Percentiles rank a stretch among this genome's conserved stretches.
phyloP scores from a whole-genome alignment of 345 rosid genomes.

The Camelina neglecta region DNA sequence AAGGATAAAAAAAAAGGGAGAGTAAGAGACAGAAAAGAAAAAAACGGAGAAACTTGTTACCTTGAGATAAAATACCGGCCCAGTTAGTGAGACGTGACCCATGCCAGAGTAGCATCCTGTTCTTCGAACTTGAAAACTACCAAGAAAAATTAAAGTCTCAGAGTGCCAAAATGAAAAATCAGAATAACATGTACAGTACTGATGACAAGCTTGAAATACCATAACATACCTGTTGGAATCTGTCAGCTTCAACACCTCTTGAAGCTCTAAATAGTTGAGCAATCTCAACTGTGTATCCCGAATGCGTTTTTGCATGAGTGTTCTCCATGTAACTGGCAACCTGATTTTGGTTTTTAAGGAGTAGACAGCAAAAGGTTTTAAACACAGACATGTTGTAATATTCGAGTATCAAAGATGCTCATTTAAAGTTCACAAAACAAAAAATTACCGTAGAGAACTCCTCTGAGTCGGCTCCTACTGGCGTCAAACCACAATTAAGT shows the following conservation, averaged over 20 bases:
- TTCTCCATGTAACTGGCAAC: conserved; percentile 72
- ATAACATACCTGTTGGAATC: conserved; percentile 59
- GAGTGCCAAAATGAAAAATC: neutral
- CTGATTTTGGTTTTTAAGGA: conserved; percentile 45
- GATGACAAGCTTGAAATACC: conserved; percentile 8
- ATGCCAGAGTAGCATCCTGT: conserved; percentile 94
- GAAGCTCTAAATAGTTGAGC: conserved; percentile 69
- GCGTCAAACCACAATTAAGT: conserved; percentile 71
- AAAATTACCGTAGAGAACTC: conserved; percentile 69
- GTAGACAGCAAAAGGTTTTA: conserved; percentile 16
- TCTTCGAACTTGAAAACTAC: conserved; percentile 65
- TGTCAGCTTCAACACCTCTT: conserved; percentile 66
- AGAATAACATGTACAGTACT: neutral
- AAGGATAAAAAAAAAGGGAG: neutral
- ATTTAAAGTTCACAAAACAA: conserved; percentile 7
- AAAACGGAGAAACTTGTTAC: conserved; percentile 44
- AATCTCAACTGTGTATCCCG: conserved; percentile 65
- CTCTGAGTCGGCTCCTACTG: conserved; percentile 63
- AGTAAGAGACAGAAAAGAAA: conserved; percentile 6
- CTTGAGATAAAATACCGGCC: conserved; percentile 98
- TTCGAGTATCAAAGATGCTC: neutral
- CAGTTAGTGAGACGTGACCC: conserved; percentile 96
- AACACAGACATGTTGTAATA: neutral
- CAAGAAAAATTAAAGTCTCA: conserved; percentile 26
- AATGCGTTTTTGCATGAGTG: conserved; percentile 92